Percentiles rank a stretch among this genome's conserved stretches.
Conservation (phyloP, 2,329 filamentous ascomycete species). For the Didymellaceae sp. region DNA sequence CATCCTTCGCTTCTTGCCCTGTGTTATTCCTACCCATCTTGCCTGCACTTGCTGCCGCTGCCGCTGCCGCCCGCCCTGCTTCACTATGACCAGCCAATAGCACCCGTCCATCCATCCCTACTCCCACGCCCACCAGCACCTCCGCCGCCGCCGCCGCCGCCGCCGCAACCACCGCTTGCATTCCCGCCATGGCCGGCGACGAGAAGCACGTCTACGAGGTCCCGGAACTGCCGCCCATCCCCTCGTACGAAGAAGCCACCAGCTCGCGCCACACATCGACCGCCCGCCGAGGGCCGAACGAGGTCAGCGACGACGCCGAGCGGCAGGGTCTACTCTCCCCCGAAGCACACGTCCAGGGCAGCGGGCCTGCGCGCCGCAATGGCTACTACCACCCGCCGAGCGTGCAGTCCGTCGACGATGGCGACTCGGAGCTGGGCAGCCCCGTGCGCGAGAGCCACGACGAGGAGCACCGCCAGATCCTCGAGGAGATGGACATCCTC, state of each 20-base stretch:
- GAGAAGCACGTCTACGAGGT: constrained; percentile 50
- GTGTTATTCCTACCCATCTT: background rate
- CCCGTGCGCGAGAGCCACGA: constrained; percentile 62
- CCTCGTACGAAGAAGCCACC: constrained; percentile 82
- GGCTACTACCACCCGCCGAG: constrained; percentile 76
- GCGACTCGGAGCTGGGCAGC: constrained; percentile 56
- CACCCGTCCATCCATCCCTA: constrained; percentile 3
- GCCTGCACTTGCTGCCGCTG: background rate
- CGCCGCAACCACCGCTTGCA: no score
- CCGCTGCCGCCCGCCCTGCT: background rate
- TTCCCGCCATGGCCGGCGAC: constrained; percentile 48
- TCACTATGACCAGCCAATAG: constrained; percentile 12
- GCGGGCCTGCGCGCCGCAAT: constrained; percentile 42
- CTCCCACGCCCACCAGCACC: background rate
- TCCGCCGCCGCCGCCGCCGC: constrained; percentile 19
- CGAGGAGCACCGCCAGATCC: constrained; percentile 72
- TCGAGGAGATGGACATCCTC: constrained; percentile 71
- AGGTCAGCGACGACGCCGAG: constrained; percentile 74
- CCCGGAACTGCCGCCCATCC: constrained; percentile 71
- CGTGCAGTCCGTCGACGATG: constrained; percentile 78
- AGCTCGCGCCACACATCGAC: constrained; percentile 59
- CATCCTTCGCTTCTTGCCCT: constrained; percentile 11
- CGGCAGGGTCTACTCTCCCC: constrained; percentile 75
- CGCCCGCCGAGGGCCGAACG: constrained; percentile 61
- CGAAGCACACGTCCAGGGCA: constrained; percentile 41